Evolutionary conservation across 768 basidiomycete species (phyloP).

Genomic region (Agaricus blazei): DNA sequence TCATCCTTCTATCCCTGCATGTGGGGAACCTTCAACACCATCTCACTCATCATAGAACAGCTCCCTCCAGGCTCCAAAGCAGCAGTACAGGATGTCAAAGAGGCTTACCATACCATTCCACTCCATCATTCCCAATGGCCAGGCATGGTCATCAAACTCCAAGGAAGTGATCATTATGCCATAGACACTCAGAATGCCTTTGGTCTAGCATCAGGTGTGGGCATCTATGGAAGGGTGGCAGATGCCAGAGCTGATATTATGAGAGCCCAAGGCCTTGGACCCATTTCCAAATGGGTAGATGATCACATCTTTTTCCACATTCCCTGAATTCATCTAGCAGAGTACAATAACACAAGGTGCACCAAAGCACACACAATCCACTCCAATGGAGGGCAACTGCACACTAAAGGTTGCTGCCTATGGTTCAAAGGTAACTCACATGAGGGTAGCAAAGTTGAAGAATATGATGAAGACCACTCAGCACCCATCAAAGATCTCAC

Average conservation of each 20-base stretch:
- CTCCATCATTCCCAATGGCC: constrained; percentile 32
- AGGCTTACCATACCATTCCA: constrained; percentile 34
- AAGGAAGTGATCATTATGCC: constrained; percentile 16
- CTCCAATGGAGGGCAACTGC: not conserved
- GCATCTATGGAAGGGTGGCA: constrained; percentile 20
- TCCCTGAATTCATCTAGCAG: not conserved
- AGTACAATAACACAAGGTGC: not conserved
- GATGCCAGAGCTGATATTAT: constrained; percentile 20
- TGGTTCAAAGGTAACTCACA: constrained; percentile 21
- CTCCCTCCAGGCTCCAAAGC: constrained; percentile 20
- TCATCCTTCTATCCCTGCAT: constrained; percentile 32
- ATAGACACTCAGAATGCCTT: constrained; percentile 26
- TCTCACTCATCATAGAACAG: constrained; percentile 22
- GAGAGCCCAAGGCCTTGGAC: constrained; percentile 19
- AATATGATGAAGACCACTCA: constrained; percentile 25
- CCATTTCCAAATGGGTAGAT: constrained; percentile 26
- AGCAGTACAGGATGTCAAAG: constrained; percentile 30
- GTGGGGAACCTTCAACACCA: constrained; percentile 36
- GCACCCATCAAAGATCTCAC: constrained; percentile 21
- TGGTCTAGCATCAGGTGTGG: constrained; percentile 17
- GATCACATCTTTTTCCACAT: constrained; percentile 21
- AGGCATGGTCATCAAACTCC: constrained; percentile 22
- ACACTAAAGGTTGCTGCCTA: constrained; percentile 9
- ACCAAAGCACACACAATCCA: not conserved
- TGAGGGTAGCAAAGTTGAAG: constrained; percentile 13